Base-by-base conservation (phyloP, 2,329 filamentous ascomycete genomes). In the Colletotrichum agaves region DNA sequence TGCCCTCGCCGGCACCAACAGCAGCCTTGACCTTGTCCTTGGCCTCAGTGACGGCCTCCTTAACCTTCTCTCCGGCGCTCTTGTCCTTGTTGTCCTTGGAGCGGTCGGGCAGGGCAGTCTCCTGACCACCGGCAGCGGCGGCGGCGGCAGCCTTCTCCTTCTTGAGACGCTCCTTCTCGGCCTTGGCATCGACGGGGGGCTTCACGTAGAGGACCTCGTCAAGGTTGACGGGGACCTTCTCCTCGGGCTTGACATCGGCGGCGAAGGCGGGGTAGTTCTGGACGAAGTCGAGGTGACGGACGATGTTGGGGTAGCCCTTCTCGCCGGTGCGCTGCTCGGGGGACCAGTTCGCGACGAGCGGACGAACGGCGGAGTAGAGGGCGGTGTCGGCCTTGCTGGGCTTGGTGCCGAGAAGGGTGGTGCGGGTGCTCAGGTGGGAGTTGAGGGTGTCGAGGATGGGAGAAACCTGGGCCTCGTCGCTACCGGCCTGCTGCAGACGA, bases 81-180 rank as follows among this genome's bases (percentile, higher is more conserved):
- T 87, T 84, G 56, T 85, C 85, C 81, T 90, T 90, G 73, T 87
- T 83, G 56, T 85, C 85, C 81, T 90, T 90, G 73, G 87, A 88
- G 66, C 87, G 85, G 74, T 90, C 88, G 44, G 83, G 84, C 35
- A 90, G 77, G 2, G 82, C 81, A 62, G 84, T 82, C 63, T 83
- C 78, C 60, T 60, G 39, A 27, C 80, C 83, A 6, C 79, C 81
- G 17, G 79, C 80, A 61, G 81, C 85, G 44, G 85, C 87, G 1
- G 86, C 86, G 2, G 87, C 87, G 13, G 88, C 89, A 33, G 91
- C 92, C 86, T 97, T 97, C 83, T 97, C 94, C 85, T 97, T 97
- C 91, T 97, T 98, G 81, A 95, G 88, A 53, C 91, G 90, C 86
- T 98, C 94, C 85, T 98, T 98, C 86, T 98, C 95, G 63, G 94